These are phyloP conservation scores for Cyberlindnera samutprakarnensis DNA, from an alignment of 805 yeast genomes.

Conservation along the genomic window DNA sequence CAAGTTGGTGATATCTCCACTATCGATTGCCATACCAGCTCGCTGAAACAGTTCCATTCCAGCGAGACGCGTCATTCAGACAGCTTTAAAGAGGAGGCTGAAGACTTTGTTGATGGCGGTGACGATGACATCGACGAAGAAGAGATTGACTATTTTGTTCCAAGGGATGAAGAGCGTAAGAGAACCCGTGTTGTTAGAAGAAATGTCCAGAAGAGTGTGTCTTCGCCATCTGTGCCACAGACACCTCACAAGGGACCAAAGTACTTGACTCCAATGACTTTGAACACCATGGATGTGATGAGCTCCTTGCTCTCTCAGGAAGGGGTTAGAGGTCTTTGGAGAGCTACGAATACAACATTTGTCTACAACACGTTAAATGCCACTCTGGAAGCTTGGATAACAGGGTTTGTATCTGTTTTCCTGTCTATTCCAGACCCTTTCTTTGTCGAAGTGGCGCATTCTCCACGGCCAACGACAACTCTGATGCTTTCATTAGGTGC, in stretches of 20 bases:
- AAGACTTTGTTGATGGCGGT: constrained; percentile 24
- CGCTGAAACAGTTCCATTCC: too few species aligned
- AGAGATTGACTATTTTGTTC: constrained; percentile 36
- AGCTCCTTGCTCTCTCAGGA: constrained; percentile 58
- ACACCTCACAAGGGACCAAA: constrained; percentile 7
- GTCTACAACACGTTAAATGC: constrained; percentile 65
- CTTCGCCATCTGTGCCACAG: constrained; percentile 3
- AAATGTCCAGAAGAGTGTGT: background rate
- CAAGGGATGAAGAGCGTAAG: constrained; percentile 15
- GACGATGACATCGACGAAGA: constrained; percentile 32
- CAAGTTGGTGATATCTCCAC: constrained; percentile 67
- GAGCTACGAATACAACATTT: constrained; percentile 75
- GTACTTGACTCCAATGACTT: constrained; percentile 48
- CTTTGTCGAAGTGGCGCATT: constrained; percentile 73
- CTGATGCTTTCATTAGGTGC: constrained; percentile 63
- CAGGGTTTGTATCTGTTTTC: constrained; percentile 79
- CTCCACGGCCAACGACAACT: constrained; percentile 68
- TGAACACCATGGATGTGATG: constrained; percentile 59
- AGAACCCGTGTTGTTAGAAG: background rate
- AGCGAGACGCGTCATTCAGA: too few species aligned
- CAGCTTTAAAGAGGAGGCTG: constrained; percentile 3
- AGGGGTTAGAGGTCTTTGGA: constrained; percentile 64
- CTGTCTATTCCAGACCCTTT: constrained; percentile 83
- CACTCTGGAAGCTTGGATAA: constrained; percentile 85
- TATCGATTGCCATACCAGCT: too few species aligned